A percentile compares a stretch with the other conserved stretches of the same genome.
phyloP scores from a whole-genome alignment of 2,329 filamentous ascomycete species.

The Xylaria multiplex region DNA sequence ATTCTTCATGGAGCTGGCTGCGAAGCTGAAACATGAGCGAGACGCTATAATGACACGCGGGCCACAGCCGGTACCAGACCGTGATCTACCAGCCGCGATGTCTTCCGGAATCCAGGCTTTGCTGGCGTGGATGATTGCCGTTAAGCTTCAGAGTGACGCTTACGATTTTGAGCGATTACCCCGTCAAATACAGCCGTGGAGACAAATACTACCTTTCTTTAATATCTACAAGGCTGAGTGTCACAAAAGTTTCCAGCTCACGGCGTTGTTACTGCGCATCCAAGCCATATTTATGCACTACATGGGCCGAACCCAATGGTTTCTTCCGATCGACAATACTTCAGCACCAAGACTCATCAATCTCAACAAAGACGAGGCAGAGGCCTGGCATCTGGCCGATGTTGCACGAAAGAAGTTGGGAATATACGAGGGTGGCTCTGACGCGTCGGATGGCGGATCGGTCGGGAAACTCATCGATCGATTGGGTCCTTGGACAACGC shows the following conservation, averaged over 20 bases:
- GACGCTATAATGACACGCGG: slow-evolving; percentile 56
- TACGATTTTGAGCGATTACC: slow-evolving; percentile 57
- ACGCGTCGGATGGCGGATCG: slow-evolving; percentile 44
- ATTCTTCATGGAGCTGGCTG: slow-evolving; percentile 56
- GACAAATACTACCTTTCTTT: slow-evolving; percentile 43
- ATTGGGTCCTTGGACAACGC: slow-evolving; percentile 47
- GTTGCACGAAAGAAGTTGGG: slow-evolving; percentile 43
- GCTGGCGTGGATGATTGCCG: slow-evolving; percentile 61
- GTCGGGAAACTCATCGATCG: slow-evolving; percentile 49
- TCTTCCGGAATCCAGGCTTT: slow-evolving; percentile 48
- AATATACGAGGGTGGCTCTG: slow-evolving; percentile 40
- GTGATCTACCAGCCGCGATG: slow-evolving; percentile 40
- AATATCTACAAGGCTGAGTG: slow-evolving; percentile 44
- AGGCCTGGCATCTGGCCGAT: slow-evolving; percentile 46
- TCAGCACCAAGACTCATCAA: slow-evolving; percentile 38
- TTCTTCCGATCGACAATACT: slow-evolving; percentile 40
- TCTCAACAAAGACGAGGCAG: slow-evolving; percentile 45
- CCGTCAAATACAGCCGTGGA: slow-evolving; percentile 51
- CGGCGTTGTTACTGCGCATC: slow-evolving; percentile 46
- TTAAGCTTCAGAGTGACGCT: slow-evolving; percentile 60
- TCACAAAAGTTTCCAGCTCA: slow-evolving; percentile 36
- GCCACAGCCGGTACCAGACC: slow-evolving; percentile 43
- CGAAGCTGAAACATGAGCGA: slow-evolving; percentile 64
- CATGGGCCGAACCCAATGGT: slow-evolving; percentile 43
- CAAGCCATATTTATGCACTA: slow-evolving; percentile 46